phyloP scores from a whole-genome alignment of 305 asterid species.

The Rubia balearica region DNA sequence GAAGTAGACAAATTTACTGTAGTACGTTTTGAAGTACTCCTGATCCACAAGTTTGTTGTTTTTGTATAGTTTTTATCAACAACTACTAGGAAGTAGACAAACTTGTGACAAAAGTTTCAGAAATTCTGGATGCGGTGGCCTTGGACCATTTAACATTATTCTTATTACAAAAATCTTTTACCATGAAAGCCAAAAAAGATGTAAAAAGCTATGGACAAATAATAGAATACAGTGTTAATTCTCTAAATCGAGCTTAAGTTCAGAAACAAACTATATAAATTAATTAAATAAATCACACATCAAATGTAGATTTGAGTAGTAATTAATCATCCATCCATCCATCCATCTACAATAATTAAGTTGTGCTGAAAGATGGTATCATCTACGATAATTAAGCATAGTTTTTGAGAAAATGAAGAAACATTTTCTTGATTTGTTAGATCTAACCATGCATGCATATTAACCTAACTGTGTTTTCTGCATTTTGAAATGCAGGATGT shows the following conservation, averaged over 20 bases:
- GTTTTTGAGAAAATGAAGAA: neutral
- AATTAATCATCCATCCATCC: neutral
- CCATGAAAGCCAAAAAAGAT: neutral
- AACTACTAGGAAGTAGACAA: neutral
- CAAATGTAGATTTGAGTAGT: neutral
- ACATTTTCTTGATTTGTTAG: neutral
- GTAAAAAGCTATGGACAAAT: neutral
- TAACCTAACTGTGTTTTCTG: neutral
- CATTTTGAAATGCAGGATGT: constrained; percentile 7
- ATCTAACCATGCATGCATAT: neutral
- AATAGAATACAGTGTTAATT: neutral
- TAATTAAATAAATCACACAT: constrained; percentile 2
- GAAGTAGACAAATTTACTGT: neutral
- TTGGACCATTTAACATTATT: constrained; percentile 3
- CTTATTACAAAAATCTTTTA: neutral
- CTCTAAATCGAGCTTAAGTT: neutral
- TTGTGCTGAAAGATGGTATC: neutral
- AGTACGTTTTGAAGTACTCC: neutral
- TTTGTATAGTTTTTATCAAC: no score
- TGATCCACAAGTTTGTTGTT: constrained; percentile 6
- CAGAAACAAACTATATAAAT: neutral
- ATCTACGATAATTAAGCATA: no score
- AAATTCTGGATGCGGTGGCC: neutral
- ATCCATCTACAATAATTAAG: neutral
- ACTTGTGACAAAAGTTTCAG: neutral